phyloP scores from a whole-genome alignment of 305 asterid genomes.

The Fraxinus sp. region DNA sequence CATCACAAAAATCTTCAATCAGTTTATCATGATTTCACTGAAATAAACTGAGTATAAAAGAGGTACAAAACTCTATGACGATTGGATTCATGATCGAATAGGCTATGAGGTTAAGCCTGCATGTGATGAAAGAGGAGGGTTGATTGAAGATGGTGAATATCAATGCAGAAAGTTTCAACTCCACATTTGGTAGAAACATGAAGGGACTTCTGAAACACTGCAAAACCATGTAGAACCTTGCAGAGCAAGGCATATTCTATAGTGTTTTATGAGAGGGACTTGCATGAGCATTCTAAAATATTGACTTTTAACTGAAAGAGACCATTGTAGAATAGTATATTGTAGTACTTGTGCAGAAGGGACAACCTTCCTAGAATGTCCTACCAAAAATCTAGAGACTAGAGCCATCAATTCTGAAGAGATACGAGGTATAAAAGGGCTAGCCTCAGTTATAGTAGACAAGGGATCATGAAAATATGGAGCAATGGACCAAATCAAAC shows the following conservation, averaged over 20 bases:
- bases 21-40: not conserved
- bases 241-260: not conserved
- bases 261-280: not conserved
- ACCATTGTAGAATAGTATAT: not conserved
- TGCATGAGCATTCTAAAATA: not conserved
- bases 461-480: not conserved
- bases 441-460: not conserved
- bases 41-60: not conserved
- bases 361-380: not conserved
- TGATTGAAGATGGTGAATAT: not conserved
- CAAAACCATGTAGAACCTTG: not conserved
- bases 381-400: not conserved
- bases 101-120: not conserved
- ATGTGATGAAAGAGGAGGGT: not conserved
- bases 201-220: not conserved
- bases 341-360: not conserved
- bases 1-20: not conserved
- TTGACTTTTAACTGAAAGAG: not conserved
- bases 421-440: not conserved
- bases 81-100: not conserved
- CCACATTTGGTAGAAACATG: not conserved
- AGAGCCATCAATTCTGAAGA: not conserved
- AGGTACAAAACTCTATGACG: not conserved
- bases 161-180: not conserved
- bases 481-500: not conserved